Percentiles rank a stretch among this genome's conserved stretches.
These are phyloP conservation scores for Prinsepia uniflora DNA, from an alignment of 306 rosid genomes.

Conservation along the genomic window DNA sequence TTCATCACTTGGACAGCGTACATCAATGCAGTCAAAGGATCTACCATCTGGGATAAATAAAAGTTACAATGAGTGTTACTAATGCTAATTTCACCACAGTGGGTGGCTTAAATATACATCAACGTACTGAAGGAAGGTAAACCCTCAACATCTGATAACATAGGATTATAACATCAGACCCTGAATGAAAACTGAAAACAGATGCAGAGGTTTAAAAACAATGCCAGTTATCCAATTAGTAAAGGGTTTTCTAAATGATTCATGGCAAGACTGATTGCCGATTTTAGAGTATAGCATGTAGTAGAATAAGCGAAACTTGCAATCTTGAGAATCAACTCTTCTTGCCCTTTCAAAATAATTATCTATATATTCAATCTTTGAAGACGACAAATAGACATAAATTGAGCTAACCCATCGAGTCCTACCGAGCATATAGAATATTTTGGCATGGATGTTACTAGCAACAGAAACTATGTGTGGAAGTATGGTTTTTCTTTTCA, in stretches of 20 bases:
- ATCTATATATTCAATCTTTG: background rate
- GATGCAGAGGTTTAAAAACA: constrained; percentile 6
- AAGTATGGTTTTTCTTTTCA: background rate
- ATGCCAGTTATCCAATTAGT: background rate
- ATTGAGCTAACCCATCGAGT: background rate
- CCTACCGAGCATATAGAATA: background rate
- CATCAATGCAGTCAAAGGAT: constrained; percentile 98
- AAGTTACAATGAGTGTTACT: constrained; percentile 25
- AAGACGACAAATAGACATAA: background rate
- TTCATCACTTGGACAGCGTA: constrained; percentile 98
- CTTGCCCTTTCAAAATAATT: background rate
- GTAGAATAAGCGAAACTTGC: background rate
- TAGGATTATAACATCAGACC: background rate
- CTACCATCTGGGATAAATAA: constrained; percentile 60
- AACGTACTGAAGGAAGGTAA: constrained; percentile 10
- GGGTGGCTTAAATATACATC: background rate
- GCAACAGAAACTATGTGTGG: background rate
- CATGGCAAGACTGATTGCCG: background rate
- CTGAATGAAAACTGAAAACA: background rate
- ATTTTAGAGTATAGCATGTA: background rate
- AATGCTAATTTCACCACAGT: constrained; percentile 17
- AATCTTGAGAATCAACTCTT: background rate
- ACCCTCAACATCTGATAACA: background rate
- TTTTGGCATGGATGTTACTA: background rate
- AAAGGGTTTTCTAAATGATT: background rate